Conservation (phyloP, 83 land plant genomes). For the Picea abies region DNA sequence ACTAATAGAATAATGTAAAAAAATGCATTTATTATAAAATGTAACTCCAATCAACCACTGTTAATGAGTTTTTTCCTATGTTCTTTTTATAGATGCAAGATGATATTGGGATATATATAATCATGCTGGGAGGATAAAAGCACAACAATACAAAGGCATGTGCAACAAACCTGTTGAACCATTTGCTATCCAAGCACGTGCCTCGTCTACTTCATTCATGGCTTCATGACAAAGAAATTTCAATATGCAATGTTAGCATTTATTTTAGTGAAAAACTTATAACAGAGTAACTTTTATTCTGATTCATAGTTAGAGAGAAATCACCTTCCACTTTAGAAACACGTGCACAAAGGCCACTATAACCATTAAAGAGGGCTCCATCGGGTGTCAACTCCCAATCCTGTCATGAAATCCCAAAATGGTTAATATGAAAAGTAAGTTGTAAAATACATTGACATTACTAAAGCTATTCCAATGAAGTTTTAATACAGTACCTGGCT, state of each 20-base stretch:
- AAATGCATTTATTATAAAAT: not conserved
- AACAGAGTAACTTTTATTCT: not conserved
- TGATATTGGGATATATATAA: not conserved
- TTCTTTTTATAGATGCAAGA: not conserved
- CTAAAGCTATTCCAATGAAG: not conserved
- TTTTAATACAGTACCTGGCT: slow-evolving; percentile 10
- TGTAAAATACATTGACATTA: not conserved
- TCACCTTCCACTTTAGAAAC: slow-evolving; percentile 7
- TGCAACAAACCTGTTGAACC: slow-evolving; percentile 9
- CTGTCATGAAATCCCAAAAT: not conserved
- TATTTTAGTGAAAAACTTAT: not conserved
- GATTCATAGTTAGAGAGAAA: not conserved
- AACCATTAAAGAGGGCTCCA: not conserved
- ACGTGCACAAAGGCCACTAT: slow-evolving; percentile 14
- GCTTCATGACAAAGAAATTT: not conserved
- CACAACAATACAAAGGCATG: not conserved
- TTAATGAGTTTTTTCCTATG: not conserved
- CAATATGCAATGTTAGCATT: not conserved
- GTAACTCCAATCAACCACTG: not conserved
- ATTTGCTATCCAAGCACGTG: slow-evolving; percentile 16
- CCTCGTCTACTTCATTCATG: not conserved
- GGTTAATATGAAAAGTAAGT: not conserved
- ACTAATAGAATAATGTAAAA: not conserved
- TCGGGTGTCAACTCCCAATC: slow-evolving; percentile 8
- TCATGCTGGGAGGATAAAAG: not conserved